Evolutionary conservation across 139 green algal species (phyloP).

Genomic region (Protoeuglena noctilucae): DNA sequence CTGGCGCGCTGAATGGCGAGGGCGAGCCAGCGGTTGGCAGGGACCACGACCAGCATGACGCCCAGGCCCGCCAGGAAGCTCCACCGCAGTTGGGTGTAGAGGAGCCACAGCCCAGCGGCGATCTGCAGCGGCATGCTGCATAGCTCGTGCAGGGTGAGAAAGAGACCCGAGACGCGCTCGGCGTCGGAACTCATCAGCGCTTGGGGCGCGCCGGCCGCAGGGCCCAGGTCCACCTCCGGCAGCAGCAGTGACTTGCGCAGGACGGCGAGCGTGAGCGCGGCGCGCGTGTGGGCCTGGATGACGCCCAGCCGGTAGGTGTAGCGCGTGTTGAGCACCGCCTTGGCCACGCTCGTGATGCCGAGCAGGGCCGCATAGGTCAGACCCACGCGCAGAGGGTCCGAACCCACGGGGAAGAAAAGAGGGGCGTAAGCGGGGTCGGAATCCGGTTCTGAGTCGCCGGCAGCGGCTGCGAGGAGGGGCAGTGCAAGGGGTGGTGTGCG

Average conservation of each 20-base stretch:
- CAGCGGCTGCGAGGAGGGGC: background rate
- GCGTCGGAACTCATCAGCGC: slow-evolving; percentile 59
- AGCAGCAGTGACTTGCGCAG: slow-evolving; percentile 41
- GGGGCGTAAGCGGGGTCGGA: background rate
- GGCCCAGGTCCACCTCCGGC: slow-evolving; percentile 5
- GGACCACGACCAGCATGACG: slow-evolving; percentile 57
- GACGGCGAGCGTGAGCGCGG: slow-evolving; percentile 36
- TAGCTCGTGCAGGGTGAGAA: slow-evolving; percentile 57
- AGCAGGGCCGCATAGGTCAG: slow-evolving; percentile 17
- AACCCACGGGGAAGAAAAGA: background rate
- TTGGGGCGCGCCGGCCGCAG: slow-evolving; percentile 7
- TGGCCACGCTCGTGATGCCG: background rate
- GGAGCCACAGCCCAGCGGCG: slow-evolving; percentile 48
- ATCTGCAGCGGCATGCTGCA: slow-evolving; percentile 71
- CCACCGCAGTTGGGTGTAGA: slow-evolving; percentile 55
- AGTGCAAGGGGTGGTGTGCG: background rate
- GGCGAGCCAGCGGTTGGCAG: slow-evolving; percentile 59
- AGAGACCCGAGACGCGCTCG: slow-evolving; percentile 49
- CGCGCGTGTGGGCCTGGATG: slow-evolving; percentile 32
- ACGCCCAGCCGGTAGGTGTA: slow-evolving; percentile 44
- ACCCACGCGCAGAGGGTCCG: slow-evolving; percentile 10
- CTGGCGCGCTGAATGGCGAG: slow-evolving; percentile 36
- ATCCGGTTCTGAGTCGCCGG: background rate
- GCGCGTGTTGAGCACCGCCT: slow-evolving; percentile 39
- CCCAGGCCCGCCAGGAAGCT: slow-evolving; percentile 62